Conservation (phyloP, 2,329 filamentous ascomycete species). For the Westerdykella sp. region DNA sequence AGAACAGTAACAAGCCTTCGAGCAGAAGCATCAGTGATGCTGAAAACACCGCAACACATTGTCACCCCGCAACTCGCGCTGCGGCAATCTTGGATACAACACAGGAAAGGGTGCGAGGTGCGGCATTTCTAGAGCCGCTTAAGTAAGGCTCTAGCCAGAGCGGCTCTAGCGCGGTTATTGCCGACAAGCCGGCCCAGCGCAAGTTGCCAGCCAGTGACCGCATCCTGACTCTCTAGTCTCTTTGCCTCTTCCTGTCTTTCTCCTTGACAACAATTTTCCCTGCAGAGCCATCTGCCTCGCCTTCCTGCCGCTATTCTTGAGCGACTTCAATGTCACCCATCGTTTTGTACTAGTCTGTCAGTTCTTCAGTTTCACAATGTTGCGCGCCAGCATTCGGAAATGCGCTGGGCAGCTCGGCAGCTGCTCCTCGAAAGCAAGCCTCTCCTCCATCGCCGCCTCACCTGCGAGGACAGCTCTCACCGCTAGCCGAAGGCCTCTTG, state of each 20-base stretch:
- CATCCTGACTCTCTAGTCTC: conserved; percentile 1
- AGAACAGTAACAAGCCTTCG: no score
- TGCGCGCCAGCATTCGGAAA: conserved; percentile 62
- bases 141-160: conserved; percentile 1
- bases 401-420: conserved; percentile 60
- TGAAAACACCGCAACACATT: no score
- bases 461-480: conserved; percentile 39
- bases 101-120: background rate
- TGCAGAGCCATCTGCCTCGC: conserved; percentile 4
- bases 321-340: conserved; percentile 26
- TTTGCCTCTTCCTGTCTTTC: conserved; percentile 1
- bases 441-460: conserved; percentile 36
- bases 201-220: conserved; percentile 1
- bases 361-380: conserved; percentile 49
- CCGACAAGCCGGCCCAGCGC: background rate
- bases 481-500: conserved; percentile 45
- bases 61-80: no score
- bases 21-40: no score
- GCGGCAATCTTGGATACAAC: no score
- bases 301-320: background rate
- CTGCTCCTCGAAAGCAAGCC: conserved; percentile 43
- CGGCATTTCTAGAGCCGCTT: conserved; percentile 2
- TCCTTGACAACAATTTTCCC: background rate
- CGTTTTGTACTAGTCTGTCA: conserved; percentile 10
- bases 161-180: conserved; percentile 1